phyloP scores from a whole-genome alignment of 2,329 filamentous ascomycete genomes.

The Paecilomyces dactylethromorphus region DNA sequence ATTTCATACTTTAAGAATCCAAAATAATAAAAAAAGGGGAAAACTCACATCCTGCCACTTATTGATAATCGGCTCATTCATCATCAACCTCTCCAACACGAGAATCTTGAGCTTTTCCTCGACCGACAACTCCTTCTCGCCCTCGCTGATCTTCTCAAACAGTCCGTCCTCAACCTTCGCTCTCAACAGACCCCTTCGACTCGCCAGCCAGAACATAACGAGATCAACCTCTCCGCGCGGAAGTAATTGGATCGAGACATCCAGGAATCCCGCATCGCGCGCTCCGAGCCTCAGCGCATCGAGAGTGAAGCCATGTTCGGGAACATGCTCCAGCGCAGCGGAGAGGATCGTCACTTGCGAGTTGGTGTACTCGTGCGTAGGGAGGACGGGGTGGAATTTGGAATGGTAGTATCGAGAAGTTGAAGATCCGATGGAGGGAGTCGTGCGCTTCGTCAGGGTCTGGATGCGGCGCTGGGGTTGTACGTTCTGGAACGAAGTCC shows the following conservation, averaged over 20 bases:
- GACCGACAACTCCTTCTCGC: constrained; percentile 37
- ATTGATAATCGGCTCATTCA: constrained; percentile 64
- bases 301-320: constrained; percentile 72
- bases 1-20: not conserved
- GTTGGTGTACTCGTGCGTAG: constrained; percentile 54
- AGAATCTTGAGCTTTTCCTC: constrained; percentile 63
- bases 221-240: constrained; percentile 74
- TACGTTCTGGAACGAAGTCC: not conserved
- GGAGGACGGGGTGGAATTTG: constrained; percentile 56
- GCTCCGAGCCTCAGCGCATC: constrained; percentile 69
- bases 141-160: constrained; percentile 10
- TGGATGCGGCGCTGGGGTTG: not conserved
- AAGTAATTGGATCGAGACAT: constrained; percentile 78
- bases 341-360: constrained; percentile 70
- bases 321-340: constrained; percentile 72
- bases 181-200: constrained; percentile 30
- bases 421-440: constrained; percentile 3
- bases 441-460: constrained; percentile 1
- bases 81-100: constrained; percentile 69
- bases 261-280: constrained; percentile 76
- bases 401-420: constrained; percentile 59
- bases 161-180: constrained; percentile 26
- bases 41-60: constrained; percentile 77
- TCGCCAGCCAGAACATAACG: constrained; percentile 48
- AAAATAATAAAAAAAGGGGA: not conserved